Evolutionary conservation across 176 grass and related monocot species (phyloP), one percentile per base, ranked within the genome.

Genomic region (Thalia dealbata): DNA sequence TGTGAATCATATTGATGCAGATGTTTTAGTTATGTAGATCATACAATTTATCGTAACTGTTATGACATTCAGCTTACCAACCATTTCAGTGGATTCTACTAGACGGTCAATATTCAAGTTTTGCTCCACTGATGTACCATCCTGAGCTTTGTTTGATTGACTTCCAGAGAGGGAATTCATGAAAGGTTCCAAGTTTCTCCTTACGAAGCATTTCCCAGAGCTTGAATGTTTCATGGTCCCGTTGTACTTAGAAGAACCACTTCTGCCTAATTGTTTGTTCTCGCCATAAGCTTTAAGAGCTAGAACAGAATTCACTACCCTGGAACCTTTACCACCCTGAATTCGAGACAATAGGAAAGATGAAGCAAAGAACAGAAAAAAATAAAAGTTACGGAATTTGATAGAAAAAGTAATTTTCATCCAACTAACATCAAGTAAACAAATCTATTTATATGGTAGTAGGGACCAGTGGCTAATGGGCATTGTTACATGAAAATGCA

Each of bases 181-280:
- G 78, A 92, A 92, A 78, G 93, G 95, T 52, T 92, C 95, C 12
- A 81, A 82, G 50, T 92, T 92, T 78, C 90, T 97, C 71, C 89
- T 84, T 44, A 83, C 69, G 30, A 60, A 79, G 24, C 84, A 74
- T 54, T 90, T 92, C 38, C 66, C 83, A 6, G 82, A 75, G 63
- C 62, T 79, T n/a, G 29, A 67, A 61, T 84, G 89, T 55, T 92
- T 92, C 70, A 69, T 2, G 73, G 82, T 77, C n/a, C 85, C 87
- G 22, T 84, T 82, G 78, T 84, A 81, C 83, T 84, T 89, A 61
- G 76, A 89, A 24, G 84, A 85, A 82, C 75, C 48, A 30, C 84
- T 81, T 73, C 72, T 86, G 13, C 82, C 85, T 63, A 44, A 78
- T 90, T 80, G 81, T 71, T 92, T 96, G 59, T 52, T 73, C 76